phyloP scores from a whole-genome alignment of 495 filamentous ascomycete species.

The Hypomontagnella submonticulosa region DNA sequence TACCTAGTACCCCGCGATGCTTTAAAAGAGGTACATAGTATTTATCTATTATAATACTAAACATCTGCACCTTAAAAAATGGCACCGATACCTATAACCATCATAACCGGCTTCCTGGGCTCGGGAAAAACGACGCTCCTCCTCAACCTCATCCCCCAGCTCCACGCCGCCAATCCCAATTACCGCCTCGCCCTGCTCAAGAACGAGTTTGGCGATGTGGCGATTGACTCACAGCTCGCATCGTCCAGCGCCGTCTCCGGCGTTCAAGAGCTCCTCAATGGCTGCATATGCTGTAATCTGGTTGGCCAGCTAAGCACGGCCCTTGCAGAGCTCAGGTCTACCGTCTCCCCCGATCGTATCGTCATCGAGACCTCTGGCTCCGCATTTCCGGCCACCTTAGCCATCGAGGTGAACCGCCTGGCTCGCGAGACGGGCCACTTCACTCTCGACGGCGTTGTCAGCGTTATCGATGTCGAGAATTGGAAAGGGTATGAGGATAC shows the following conservation, averaged over 20 bases:
- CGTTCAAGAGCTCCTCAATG: constrained; percentile 90
- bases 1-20: too few relatives aligned
- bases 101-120: constrained; percentile 94
- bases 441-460: constrained; percentile 88
- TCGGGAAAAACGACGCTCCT: constrained; percentile 95
- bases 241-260: constrained; percentile 83
- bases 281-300: constrained; percentile 98
- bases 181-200: constrained; percentile 96
- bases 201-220: constrained; percentile 97
- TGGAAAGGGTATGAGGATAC: constrained; percentile 97
- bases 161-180: constrained; percentile 67
- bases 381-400: constrained; percentile 88
- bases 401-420: constrained; percentile 92
- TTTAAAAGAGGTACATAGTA: too few relatives aligned
- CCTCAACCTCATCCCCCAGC: constrained; percentile 87
- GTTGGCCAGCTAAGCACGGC: constrained; percentile 89
- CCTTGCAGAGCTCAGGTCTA: constrained; percentile 72
- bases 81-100: constrained; percentile 86
- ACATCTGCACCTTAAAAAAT: constrained; percentile 49
- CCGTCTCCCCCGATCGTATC: constrained; percentile 78
- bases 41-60: too few relatives aligned
- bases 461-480: constrained; percentile 96
- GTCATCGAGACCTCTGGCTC: constrained; percentile 91
- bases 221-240: constrained; percentile 91
- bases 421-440: constrained; percentile 71